These are phyloP conservation scores for Syzygium grande DNA, from an alignment of 345 rosid species.

Conservation along the genomic window DNA sequence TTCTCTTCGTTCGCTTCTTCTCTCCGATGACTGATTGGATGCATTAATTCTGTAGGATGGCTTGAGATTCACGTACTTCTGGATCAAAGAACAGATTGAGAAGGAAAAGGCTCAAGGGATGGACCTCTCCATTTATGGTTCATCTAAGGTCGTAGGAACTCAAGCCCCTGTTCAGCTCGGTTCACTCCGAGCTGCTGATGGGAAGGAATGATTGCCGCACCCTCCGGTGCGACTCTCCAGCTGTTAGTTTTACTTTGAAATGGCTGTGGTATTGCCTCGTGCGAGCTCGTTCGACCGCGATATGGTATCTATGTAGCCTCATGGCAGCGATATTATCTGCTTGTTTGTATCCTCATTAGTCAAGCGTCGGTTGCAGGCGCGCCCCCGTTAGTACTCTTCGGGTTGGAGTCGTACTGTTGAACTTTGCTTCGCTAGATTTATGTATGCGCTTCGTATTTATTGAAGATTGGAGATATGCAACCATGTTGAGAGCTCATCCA, in stretches of 20 bases:
- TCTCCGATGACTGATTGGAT: background rate
- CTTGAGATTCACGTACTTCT: conserved; percentile 82
- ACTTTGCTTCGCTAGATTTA: background rate
- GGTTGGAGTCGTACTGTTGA: background rate
- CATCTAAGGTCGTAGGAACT: conserved; percentile 95
- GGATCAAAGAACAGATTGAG: conserved; percentile 96
- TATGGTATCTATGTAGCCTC: background rate
- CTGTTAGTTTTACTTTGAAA: background rate
- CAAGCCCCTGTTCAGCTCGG: conserved; percentile 97
- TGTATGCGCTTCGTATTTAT: background rate
- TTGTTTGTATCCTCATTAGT: background rate
- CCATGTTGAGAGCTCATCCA: background rate
- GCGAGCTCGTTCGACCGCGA: background rate
- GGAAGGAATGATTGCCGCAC: conserved; percentile 38
- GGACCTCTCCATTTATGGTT: conserved; percentile 68
- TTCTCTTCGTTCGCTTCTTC: background rate
- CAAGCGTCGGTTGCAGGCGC: background rate
- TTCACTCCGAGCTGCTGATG: conserved; percentile 86
- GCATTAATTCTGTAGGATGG: conserved; percentile 50
- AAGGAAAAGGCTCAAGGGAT: conserved; percentile 81
- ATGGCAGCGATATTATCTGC: background rate
- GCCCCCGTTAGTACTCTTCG: background rate
- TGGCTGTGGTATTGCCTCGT: background rate
- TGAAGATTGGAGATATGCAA: background rate
- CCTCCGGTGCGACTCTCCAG: background rate